These are phyloP conservation scores for Mortierella sp. DNA, from an alignment of 371 early-diverging fungal species.

Conservation along the genomic window DNA sequence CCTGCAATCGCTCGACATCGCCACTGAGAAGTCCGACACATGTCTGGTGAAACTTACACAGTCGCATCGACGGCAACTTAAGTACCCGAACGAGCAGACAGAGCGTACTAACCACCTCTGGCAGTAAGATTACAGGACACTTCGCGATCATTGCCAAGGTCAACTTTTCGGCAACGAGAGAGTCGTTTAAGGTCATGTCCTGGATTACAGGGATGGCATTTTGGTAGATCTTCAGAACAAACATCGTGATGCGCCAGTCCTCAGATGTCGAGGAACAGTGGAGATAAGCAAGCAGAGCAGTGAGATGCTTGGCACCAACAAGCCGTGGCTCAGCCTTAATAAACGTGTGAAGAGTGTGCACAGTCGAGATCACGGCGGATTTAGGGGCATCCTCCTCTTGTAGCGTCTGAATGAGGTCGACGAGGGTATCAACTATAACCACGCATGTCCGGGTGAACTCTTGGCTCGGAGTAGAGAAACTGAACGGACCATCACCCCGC, in stretches of 20 bases:
- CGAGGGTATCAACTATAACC: conserved; percentile 76
- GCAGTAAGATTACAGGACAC: conserved; percentile 62
- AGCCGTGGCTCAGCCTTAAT: conserved; percentile 34
- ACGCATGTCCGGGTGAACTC: conserved; percentile 63
- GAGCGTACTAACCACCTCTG: conserved; percentile 79
- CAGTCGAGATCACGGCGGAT: conserved; percentile 42
- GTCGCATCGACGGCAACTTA: conserved; percentile 70
- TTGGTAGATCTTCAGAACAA: conserved; percentile 47
- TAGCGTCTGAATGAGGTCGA: conserved; percentile 67
- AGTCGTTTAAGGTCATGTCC: conserved; percentile 11
- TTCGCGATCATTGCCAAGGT: conserved; percentile 31
- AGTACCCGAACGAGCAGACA: conserved; percentile 72
- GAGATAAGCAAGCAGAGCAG: conserved; percentile 23
- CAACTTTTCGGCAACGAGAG: conserved; percentile 17
- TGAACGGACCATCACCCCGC: conserved; percentile 5
- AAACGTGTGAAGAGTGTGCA: conserved; percentile 41
- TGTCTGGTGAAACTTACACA: conserved; percentile 75
- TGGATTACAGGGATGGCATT: conserved; percentile 21
- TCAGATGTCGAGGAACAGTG: conserved; percentile 33
- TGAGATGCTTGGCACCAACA: conserved; percentile 37
- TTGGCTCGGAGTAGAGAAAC: conserved; percentile 1
- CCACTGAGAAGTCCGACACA: conserved; percentile 58
- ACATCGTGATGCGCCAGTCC: conserved; percentile 46
- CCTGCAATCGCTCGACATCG: conserved; percentile 51
- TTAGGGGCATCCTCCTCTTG: conserved; percentile 61